Conservation (phyloP, 2,329 filamentous ascomycete species). For the Aspergillus brasiliensis region DNA sequence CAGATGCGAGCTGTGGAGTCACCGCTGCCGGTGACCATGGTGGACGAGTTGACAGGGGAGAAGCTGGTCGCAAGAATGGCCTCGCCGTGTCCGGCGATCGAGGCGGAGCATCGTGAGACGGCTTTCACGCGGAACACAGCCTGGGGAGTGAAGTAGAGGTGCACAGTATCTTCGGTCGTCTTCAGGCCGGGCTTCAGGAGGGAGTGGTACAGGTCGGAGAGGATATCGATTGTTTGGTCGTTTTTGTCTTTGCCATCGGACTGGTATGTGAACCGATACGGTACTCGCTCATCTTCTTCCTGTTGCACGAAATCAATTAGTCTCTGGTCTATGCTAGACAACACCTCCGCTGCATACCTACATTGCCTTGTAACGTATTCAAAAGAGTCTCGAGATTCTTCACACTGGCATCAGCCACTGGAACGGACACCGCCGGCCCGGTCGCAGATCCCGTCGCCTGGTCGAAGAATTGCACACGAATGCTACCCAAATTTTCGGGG, state of each 20-base stretch:
- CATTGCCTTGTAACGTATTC: slow-evolving; percentile 79
- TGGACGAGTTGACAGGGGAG: slow-evolving; percentile 73
- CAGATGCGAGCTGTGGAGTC: slow-evolving; percentile 90
- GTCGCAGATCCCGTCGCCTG: slow-evolving; percentile 69
- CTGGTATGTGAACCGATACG: slow-evolving; percentile 67
- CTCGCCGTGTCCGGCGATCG: slow-evolving; percentile 87
- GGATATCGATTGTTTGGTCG: slow-evolving; percentile 47
- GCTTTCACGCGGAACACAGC: slow-evolving; percentile 92
- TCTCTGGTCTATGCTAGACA: neutral
- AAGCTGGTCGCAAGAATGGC: slow-evolving; percentile 86
- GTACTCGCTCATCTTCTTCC: slow-evolving; percentile 63
- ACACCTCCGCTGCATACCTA: slow-evolving; percentile 42
- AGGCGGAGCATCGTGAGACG: slow-evolving; percentile 84
- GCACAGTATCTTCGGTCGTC: slow-evolving; percentile 63
- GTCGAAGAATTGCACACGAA: slow-evolving; percentile 87
- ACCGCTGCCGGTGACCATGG: slow-evolving; percentile 84
- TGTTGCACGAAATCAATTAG: slow-evolving; percentile 25
- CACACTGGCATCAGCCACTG: slow-evolving; percentile 80
- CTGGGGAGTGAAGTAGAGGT: slow-evolving; percentile 73
- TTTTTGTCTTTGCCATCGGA: slow-evolving; percentile 36
- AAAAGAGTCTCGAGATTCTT: slow-evolving; percentile 86
- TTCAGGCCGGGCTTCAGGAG: slow-evolving; percentile 54
- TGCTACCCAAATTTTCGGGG: slow-evolving; percentile 70
- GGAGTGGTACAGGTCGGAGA: slow-evolving; percentile 53
- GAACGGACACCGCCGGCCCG: slow-evolving; percentile 72